phyloP scores from a whole-genome alignment of 257 asterid genomes.

The Solanum chaucha region DNA sequence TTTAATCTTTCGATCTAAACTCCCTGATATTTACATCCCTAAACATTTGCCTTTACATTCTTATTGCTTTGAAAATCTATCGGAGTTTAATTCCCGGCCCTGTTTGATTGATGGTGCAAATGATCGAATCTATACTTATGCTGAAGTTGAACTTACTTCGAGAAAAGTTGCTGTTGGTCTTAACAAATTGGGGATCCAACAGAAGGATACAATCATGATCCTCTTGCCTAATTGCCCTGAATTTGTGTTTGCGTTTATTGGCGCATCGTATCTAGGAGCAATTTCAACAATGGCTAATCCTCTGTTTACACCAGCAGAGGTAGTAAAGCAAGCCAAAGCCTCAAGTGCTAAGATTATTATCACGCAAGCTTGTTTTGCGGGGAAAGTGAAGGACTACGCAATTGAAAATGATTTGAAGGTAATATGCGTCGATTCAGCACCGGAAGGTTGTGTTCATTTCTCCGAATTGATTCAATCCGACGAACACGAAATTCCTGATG shows the following conservation, averaged over 20 bases:
- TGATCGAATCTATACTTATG: slow-evolving; percentile 40
- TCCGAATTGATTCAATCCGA: slow-evolving; percentile 37
- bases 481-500: slow-evolving; percentile 48
- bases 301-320: slow-evolving; percentile 57
- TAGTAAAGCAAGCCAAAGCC: slow-evolving; percentile 63
- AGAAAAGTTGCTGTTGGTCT: slow-evolving; percentile 51
- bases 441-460: slow-evolving; percentile 42
- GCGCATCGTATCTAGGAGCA: slow-evolving; percentile 72
- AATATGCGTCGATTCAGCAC: slow-evolving; percentile 18
- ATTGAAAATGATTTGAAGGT: slow-evolving; percentile 27
- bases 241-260: slow-evolving; percentile 72
- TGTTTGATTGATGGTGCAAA: slow-evolving; percentile 71
- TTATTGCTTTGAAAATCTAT: slow-evolving; percentile 65
- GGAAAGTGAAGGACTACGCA: slow-evolving; percentile 43
- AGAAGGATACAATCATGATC: slow-evolving; percentile 73
- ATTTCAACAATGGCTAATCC: slow-evolving; percentile 85
- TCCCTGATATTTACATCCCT: slow-evolving; percentile 69
- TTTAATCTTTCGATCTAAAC: slow-evolving; percentile 62
- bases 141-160: slow-evolving; percentile 42
- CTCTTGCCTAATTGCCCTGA: slow-evolving; percentile 77
- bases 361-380: slow-evolving; percentile 42
- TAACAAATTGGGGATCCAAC: slow-evolving; percentile 43
- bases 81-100: slow-evolving; percentile 24
- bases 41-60: slow-evolving; percentile 64
- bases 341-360: slow-evolving; percentile 48